Evolutionary conservation across 2,329 filamentous ascomycete genomes (phyloP), one percentile per base, ranked within the genome.

Genomic region (Phyllosticta paracitricarpa): DNA sequence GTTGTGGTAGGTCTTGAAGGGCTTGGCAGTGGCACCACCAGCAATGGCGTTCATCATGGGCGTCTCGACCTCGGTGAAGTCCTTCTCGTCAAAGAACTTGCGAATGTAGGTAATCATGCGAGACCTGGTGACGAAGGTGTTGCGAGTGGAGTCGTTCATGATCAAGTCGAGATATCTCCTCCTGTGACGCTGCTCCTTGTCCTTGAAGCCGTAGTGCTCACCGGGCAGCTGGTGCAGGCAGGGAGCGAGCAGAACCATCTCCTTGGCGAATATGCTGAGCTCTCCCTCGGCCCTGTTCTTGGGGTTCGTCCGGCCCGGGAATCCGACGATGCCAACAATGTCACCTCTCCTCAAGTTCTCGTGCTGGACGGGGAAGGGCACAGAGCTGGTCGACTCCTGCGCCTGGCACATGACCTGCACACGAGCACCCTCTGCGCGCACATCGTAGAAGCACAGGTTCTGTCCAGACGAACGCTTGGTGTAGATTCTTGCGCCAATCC

Each of bases 31-130:
- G 35, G 94, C 94, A 72, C 94, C 94, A 68, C 94, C 95, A 30
- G 94, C 91, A 72, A 96, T 96, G 70, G 89, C 84, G 74, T 96
- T 95, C 84, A 99, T 92, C 85, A 97, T 97, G 4, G 94, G 93
- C 0, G 94, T 99, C 78, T 97, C 91, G 26, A 97, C 92, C 74
- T 97, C 92, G 61, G 91, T 81, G 75, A 99, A 99, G 69, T 93
- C 89, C 59, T 88, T 83, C 67, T 87, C 84, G 69, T 97, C 89
- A 68, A 99, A 90, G 81, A 88, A 99, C 69, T 84, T 83, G 67
- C 94, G 89, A 67, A 99, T 88, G 73, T 91, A 97, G 64, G 84
- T 86, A 72, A 96, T 85, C 70, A 97, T 92, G 83, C 90, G 91
- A 70, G 90, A 85, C 61, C 94, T 85, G 51, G 89, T 91, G 69